These are phyloP conservation scores for Mrakiaceae sp. DNA, from an alignment of 1,284 basidiomycete genomes.

Conservation along the genomic window DNA sequence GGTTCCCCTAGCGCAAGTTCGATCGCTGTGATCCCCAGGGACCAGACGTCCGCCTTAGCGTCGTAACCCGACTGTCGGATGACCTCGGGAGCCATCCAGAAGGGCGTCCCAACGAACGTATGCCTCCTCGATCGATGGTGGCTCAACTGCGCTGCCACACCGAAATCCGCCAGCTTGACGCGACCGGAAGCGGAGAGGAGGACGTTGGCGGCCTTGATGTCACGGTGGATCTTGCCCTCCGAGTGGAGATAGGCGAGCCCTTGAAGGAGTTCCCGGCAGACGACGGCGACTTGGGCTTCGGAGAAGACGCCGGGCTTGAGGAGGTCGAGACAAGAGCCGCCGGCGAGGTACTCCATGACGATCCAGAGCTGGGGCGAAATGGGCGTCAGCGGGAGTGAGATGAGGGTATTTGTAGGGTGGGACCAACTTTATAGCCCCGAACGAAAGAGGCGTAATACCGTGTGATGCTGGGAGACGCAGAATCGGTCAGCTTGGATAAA, in stretches of 20 bases:
- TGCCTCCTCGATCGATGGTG: constrained; percentile 70
- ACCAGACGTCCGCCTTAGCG: constrained; percentile 94
- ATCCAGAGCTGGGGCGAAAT: constrained; percentile 61
- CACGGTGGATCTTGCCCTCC: constrained; percentile 92
- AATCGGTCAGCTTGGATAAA: neutral
- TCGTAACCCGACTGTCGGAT: constrained; percentile 97
- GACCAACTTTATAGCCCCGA: constrained; percentile 61
- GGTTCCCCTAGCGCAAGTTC: constrained; percentile 93
- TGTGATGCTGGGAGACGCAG: constrained; percentile 48
- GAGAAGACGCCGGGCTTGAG: constrained; percentile 82
- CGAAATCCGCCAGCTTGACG: constrained; percentile 96
- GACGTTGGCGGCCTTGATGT: constrained; percentile 97
- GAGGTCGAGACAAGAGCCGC: constrained; percentile 93
- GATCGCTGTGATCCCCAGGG: constrained; percentile 84
- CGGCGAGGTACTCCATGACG: constrained; percentile 97
- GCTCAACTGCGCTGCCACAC: constrained; percentile 78
- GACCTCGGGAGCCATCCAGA: constrained; percentile 42
- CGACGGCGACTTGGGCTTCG: constrained; percentile 85
- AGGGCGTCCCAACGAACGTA: constrained; percentile 91
- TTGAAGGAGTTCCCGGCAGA: constrained; percentile 84
- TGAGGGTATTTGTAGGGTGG: too few relatives aligned
- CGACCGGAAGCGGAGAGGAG: constrained; percentile 78
- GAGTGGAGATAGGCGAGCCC: constrained; percentile 89
- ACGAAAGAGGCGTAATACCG: constrained; percentile 96
- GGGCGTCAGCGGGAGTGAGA: too few relatives aligned